A percentile compares a stretch with the other conserved stretches of the same genome.
phyloP scores from a whole-genome alignment of 768 basidiomycete species.

The Phaeotremella fagi region DNA sequence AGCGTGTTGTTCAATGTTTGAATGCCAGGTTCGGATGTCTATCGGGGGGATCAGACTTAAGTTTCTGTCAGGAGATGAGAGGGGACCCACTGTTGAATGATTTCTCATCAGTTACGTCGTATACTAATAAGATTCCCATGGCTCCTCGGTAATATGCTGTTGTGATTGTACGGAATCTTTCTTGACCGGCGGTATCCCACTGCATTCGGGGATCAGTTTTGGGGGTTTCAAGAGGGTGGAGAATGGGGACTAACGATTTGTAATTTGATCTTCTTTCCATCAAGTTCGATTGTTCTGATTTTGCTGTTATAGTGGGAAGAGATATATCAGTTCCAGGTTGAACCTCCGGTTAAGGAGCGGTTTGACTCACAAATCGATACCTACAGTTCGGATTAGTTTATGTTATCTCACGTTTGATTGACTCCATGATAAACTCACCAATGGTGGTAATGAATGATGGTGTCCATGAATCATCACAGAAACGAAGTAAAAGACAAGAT shows the following conservation, averaged over 20 bases:
- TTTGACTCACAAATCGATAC: slow-evolving; percentile 64
- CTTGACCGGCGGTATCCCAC: slow-evolving; percentile 75
- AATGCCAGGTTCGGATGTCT: slow-evolving; percentile 99
- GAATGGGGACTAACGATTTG: slow-evolving; percentile 70
- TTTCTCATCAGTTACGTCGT: slow-evolving; percentile 90
- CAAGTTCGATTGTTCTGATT: slow-evolving; percentile 97
- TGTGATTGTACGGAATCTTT: slow-evolving; percentile 96
- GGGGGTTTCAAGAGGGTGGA: background rate
- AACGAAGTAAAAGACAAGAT: slow-evolving; percentile 61
- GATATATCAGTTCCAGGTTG: background rate
- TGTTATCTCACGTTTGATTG: too few relatives aligned
- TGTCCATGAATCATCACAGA: slow-evolving; percentile 99
- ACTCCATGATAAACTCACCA: slow-evolving; percentile 52
- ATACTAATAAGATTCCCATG: slow-evolving; percentile 94
- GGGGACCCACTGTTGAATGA: slow-evolving; percentile 85
- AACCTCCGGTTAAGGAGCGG: background rate
- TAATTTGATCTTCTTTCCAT: slow-evolving; percentile 97
- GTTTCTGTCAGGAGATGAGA: background rate
- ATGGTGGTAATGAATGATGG: slow-evolving; percentile 99
- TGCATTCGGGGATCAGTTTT: slow-evolving; percentile 50
- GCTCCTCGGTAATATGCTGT: slow-evolving; percentile 98
- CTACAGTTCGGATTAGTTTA: slow-evolving; percentile 6
- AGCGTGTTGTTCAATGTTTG: slow-evolving; percentile 97
- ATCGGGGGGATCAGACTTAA: slow-evolving; percentile 3
- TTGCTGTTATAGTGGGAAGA: slow-evolving; percentile 11